phyloP scores from a whole-genome alignment of 2,329 filamentous ascomycete genomes.

The Teratosphaeria nubilosa region DNA sequence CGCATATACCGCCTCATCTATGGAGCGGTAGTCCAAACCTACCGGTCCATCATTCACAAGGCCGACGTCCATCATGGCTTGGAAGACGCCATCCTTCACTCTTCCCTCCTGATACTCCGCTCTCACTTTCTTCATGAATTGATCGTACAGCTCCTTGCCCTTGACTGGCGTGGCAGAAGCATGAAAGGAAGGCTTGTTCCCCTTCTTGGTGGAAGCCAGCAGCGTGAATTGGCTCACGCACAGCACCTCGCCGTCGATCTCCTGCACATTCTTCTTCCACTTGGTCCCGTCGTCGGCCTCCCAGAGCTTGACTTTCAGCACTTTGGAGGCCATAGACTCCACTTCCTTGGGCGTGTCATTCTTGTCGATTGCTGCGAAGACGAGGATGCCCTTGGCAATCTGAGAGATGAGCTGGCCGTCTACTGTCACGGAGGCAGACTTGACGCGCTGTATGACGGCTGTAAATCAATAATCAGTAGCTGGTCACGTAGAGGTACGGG shows the following conservation, averaged over 20 bases:
- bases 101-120: constrained; percentile 60
- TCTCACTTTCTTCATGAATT: constrained; percentile 69
- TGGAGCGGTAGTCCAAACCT: constrained; percentile 48
- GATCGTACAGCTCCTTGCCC: constrained; percentile 70
- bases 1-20: constrained; percentile 42
- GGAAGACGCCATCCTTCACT: constrained; percentile 93
- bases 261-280: constrained; percentile 86
- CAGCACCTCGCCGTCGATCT: constrained; percentile 85
- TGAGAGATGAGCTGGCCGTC: constrained; percentile 82
- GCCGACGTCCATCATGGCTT: constrained; percentile 97
- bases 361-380: constrained; percentile 83
- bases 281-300: constrained; percentile 67
- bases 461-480: constrained; percentile 2
- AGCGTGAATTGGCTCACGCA: constrained; percentile 98
- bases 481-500: not conserved
- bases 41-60: constrained; percentile 77
- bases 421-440: constrained; percentile 91
- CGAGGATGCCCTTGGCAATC: constrained; percentile 80
- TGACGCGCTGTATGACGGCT: constrained; percentile 89
- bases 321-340: constrained; percentile 70
- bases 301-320: constrained; percentile 87
- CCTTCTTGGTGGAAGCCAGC: constrained; percentile 86
- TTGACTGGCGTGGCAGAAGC: constrained; percentile 69
- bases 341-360: constrained; percentile 85
- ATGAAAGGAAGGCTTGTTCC: constrained; percentile 91